Base-by-base conservation (phyloP, 805 yeast species). In the Zygosaccharomyces rouxii region DNA sequence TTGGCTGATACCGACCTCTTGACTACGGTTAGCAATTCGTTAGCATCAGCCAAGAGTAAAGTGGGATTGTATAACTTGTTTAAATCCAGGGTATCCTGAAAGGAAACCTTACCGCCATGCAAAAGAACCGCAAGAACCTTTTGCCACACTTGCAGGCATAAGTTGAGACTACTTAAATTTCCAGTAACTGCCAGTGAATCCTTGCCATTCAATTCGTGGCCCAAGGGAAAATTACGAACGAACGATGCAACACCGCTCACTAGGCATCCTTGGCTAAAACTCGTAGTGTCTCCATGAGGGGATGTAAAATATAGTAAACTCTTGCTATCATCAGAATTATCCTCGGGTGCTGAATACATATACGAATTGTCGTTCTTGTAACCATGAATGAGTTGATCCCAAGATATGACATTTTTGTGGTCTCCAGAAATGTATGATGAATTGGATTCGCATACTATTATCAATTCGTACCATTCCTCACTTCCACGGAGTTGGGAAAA, bases 171-270 rank as follows among this genome's bases (percentile, higher is more conserved):
- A 10, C 51, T 50, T 10, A 52, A 44, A 5, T 54, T 42, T 4
- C 54, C 57, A 7, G 64, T 60, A 2, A 68, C 60, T 1, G 65
- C 47, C n/a, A 71, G 33, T 46, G 54, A 45, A 51, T 74, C 71
- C 11, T 55, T 49, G 13, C 52, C 29, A 26, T 59, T 57, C 23
- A 74, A 42, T 42, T 72, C 77, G 35, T 73, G 66, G 9, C 62
- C 70, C 7, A 67, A 40, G 13, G 75, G 71, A 11, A 69, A 60
- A 0, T 59, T 54, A 33, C 63, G 69, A 4, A 73, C 67, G 21
- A 76, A 68, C 1, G 84, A 71, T 2, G 86, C 79, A 29, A 76
- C 65, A 5, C 80, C 71, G 52, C 83, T 75, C 4, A 79, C 75
- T 35, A 80, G 60, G 52, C 78, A 77, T 49, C 74, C 67, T 48